These are phyloP conservation scores for Xylariaceae sp. DNA, from an alignment of 2,329 filamentous ascomycete genomes.

Conservation along the genomic window DNA sequence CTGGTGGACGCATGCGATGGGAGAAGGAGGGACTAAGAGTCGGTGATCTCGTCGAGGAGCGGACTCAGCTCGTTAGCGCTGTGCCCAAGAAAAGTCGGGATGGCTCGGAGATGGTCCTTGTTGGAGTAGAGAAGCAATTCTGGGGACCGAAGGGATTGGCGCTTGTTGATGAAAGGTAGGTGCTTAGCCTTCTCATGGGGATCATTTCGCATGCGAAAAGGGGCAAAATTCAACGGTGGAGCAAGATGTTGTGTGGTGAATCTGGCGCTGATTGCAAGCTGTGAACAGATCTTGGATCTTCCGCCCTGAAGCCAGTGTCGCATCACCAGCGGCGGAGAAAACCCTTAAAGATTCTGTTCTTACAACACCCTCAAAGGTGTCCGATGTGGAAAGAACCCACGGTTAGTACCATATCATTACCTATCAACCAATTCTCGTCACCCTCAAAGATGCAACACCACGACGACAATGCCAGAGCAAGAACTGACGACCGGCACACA, in stretches of 20 bases:
- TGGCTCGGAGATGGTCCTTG: conserved; percentile 58
- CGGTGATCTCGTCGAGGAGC: conserved; percentile 39
- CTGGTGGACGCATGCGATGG: conserved; percentile 53
- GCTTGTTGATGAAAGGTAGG: conserved; percentile 49
- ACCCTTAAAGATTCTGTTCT: conserved; percentile 18
- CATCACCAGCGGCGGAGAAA: conserved; percentile 13
- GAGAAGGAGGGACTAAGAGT: conserved; percentile 34
- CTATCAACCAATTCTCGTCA: background rate
- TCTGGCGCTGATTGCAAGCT: background rate
- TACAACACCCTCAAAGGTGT: conserved; percentile 25
- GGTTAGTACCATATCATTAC: conserved; percentile 2
- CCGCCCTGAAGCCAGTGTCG: conserved; percentile 33
- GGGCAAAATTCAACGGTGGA: background rate
- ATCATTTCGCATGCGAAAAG: background rate
- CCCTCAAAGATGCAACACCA: background rate
- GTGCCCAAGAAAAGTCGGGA: conserved; percentile 49
- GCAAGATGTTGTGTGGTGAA: background rate
- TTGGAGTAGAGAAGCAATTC: conserved; percentile 58
- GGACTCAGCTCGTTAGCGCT: conserved; percentile 49
- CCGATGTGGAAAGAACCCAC: conserved; percentile 21
- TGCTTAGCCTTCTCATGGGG: background rate
- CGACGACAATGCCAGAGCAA: background rate
- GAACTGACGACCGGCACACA: background rate
- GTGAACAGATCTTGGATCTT: conserved; percentile 41
- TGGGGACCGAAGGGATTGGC: conserved; percentile 46